Evolutionary conservation across 1,284 basidiomycete genomes (phyloP).

Genomic region (Boletellus deceptivus): DNA sequence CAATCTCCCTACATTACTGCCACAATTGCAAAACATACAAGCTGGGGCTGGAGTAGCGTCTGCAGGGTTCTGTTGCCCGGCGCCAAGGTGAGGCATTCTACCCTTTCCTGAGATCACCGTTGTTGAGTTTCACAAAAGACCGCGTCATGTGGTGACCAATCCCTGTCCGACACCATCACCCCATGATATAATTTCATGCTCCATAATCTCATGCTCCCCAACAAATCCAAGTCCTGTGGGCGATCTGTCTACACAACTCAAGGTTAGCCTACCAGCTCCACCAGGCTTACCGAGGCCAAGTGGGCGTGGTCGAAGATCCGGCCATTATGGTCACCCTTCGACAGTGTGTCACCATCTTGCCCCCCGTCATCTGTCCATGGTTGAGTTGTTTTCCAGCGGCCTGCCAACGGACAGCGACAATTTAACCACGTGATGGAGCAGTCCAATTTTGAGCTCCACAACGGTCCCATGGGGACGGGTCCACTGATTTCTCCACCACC

Average conservation of each 20-base stretch:
- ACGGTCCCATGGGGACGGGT: not conserved
- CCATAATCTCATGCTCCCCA: not conserved
- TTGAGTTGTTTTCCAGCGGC: slow-evolving; percentile 8
- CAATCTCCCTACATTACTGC: not conserved
- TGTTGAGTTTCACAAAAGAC: slow-evolving; percentile 10
- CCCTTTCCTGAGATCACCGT: not conserved
- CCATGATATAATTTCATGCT: not conserved
- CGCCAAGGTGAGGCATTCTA: slow-evolving; percentile 5
- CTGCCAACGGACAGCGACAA: not conserved
- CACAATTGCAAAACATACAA: slow-evolving; percentile 7
- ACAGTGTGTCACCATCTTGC: slow-evolving; percentile 4
- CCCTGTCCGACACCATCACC: slow-evolving; percentile 3
- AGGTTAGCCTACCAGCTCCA: slow-evolving; percentile 10
- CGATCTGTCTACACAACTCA: not conserved
- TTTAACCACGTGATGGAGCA: not conserved
- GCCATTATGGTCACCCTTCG: not conserved
- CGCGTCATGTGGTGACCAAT: not conserved
- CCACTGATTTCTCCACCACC: slow-evolving; percentile 12
- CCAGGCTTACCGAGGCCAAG: slow-evolving; percentile 13
- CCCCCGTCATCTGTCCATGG: not conserved
- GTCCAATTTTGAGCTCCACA: slow-evolving; percentile 1
- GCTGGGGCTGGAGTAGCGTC: not conserved
- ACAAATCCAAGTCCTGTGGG: not conserved
- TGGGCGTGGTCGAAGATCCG: not conserved
- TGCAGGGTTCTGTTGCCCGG: not conserved